Base-by-base conservation (phyloP, 169 alveolate species). In the Plasmodium falciparum region DNA sequence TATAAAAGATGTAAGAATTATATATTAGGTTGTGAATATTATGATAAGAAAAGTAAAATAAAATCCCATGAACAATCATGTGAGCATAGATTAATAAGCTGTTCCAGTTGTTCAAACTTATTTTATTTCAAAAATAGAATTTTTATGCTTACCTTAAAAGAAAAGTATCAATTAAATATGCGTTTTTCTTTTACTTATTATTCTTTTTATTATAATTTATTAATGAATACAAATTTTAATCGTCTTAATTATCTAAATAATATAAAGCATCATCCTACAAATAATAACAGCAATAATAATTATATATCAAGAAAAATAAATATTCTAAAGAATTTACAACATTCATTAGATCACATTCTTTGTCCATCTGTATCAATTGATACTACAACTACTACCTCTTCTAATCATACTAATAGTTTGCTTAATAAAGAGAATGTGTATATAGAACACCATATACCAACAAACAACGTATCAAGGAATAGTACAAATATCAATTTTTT, bases 21-120 rank as follows among this genome's bases (percentile, higher is more conserved):
- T 73, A 52, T 71, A 49, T 72, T 85, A 72, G 92, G 92, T 22
- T 85, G 92, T 85, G 92, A 85, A 61, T 71, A 71, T 70, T 85
- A 59, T 73, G 88, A 85, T 62, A 72, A 85, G 52, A 85, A 63
- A 73, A 59, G 49, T 65, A 85, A 71, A 85, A 47, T 85, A 59
- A 72, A 67, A 71, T 4, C 12, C 0, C 92, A 85, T 50, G 92
- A 85, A 71, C 75, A 85, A 61, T 26, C 12, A 26, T 85, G 92
- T 71, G 92, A 85, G 45, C 92, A 85, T 70, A 58, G 75, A 85
- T 71, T 85, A 43, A 85, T 72, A 85, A 61, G 75, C 47, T 85
- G 92, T 58, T 70, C 86, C 24, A 85, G 88, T 85, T 85, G 92
- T 63, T 59, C 83, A 26, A 85, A 71, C 71, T 72, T 85, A 63